Conservation (phyloP, 1,139 yeast species). For the Candida sp. region DNA sequence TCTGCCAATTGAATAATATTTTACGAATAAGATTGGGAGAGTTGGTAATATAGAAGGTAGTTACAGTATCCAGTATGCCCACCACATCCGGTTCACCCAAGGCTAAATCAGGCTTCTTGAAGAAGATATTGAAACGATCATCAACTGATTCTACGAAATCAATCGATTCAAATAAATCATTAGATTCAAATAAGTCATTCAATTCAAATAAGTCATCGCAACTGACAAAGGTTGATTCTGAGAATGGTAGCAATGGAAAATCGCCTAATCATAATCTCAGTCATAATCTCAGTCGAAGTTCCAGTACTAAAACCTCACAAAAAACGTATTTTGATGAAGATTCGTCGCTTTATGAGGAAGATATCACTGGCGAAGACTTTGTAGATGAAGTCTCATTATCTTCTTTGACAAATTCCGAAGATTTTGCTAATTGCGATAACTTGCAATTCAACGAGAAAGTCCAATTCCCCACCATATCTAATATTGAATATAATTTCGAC, state of each 20-base stretch:
- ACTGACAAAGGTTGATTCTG: neutral
- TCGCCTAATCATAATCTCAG: neutral
- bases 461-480: slow-evolving; percentile 8
- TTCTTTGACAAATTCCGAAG: neutral
- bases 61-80: neutral
- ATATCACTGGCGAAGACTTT: slow-evolving; percentile 3
- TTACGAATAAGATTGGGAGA: no score
- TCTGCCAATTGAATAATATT: no score
- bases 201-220: neutral
- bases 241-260: neutral
- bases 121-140: slow-evolving; percentile 12
- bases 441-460: slow-evolving; percentile 11
- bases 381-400: slow-evolving; percentile 5
- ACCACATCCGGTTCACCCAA: neutral
- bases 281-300: slow-evolving; percentile 1
- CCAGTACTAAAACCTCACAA: neutral
- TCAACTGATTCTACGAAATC: slow-evolving; percentile 1
- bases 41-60: no score
- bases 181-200: neutral
- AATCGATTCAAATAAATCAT: neutral
- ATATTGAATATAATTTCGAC: slow-evolving; percentile 6
- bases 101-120: slow-evolving; percentile 10
- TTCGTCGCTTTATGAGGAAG: slow-evolving; percentile 8
- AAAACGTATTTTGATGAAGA: slow-evolving; percentile 6
- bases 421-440: slow-evolving; percentile 8